Conservation (phyloP, 176 grass and related monocot species). For the Urochloa ruziziensis region DNA sequence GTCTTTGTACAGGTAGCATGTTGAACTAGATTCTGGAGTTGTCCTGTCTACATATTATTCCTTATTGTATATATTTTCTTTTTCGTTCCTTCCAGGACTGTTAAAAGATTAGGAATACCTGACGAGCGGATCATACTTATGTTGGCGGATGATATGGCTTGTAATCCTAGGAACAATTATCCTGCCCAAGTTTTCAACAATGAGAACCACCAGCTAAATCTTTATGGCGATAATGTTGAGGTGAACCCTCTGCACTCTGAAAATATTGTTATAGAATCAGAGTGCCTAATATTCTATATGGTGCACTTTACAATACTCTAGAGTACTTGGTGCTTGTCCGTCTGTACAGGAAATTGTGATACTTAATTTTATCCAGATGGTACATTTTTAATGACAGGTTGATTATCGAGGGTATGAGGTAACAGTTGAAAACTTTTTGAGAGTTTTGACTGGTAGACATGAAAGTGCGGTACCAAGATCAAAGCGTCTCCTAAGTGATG, state of each 20-base stretch:
- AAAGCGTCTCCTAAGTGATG: slow-evolving; percentile 92
- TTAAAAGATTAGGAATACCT: slow-evolving; percentile 95
- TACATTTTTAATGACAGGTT: slow-evolving; percentile 47
- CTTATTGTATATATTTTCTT: not conserved
- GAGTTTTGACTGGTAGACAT: slow-evolving; percentile 86
- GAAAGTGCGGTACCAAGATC: slow-evolving; percentile 82
- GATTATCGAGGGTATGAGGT: slow-evolving; percentile 98
- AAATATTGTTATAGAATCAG: slow-evolving; percentile 12
- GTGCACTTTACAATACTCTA: slow-evolving; percentile 4
- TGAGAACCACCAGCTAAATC: slow-evolving; percentile 96
- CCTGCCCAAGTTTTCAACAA: slow-evolving; percentile 99
- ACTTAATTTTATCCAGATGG: not conserved
- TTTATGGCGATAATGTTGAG: slow-evolving; percentile 96
- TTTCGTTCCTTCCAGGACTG: slow-evolving; percentile 60
- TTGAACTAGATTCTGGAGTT: not conserved
- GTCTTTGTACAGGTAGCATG: slow-evolving; percentile 78
- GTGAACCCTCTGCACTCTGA: slow-evolving; percentile 48
- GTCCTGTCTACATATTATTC: not conserved
- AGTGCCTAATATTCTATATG: not conserved
- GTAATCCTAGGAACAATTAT: slow-evolving; percentile 90
- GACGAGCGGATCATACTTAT: slow-evolving; percentile 97
- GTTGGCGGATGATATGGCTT: slow-evolving; percentile 97
- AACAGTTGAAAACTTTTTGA: slow-evolving; percentile 91
- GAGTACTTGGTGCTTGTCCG: not conserved
- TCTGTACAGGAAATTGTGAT: not conserved